Conservation (phyloP, 345 rosid species). For the Arabis alpina region DNA sequence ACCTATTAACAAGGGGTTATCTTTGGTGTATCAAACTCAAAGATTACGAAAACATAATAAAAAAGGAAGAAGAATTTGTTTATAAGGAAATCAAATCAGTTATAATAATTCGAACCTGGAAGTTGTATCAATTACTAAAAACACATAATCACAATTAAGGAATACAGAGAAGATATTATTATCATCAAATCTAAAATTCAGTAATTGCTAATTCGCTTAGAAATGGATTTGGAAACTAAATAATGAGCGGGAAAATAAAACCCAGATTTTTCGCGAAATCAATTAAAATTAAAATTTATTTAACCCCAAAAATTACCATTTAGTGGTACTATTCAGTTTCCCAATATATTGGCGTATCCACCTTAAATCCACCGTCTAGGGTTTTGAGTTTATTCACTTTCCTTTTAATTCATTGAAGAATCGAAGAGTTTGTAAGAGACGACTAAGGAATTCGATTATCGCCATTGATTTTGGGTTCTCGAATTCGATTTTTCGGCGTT, state of each 20-base stretch:
- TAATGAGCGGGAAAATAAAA: conserved; percentile 17
- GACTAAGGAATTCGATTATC: neutral
- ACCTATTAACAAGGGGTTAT: neutral
- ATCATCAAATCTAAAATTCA: too few relatives aligned
- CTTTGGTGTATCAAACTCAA: too few relatives aligned
- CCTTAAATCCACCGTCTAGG: conserved; percentile 2
- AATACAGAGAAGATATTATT: too few relatives aligned
- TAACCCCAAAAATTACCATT: neutral
- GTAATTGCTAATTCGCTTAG: neutral
- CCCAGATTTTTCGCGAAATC: neutral
- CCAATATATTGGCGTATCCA: neutral
- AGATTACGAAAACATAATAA: too few relatives aligned
- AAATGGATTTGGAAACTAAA: neutral
- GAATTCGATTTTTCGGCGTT: too few relatives aligned
- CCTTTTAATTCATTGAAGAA: neutral
- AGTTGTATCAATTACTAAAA: too few relatives aligned
- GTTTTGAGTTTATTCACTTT: neutral
- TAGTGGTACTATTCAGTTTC: neutral
- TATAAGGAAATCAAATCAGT: too few relatives aligned
- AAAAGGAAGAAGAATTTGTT: too few relatives aligned
- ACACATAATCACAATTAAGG: too few relatives aligned
- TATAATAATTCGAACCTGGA: too few relatives aligned
- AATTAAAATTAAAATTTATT: neutral
- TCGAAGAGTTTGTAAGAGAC: neutral
- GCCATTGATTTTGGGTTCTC: neutral